phyloP scores from a whole-genome alignment of 305 asterid species.

The Solanum hybrid region DNA sequence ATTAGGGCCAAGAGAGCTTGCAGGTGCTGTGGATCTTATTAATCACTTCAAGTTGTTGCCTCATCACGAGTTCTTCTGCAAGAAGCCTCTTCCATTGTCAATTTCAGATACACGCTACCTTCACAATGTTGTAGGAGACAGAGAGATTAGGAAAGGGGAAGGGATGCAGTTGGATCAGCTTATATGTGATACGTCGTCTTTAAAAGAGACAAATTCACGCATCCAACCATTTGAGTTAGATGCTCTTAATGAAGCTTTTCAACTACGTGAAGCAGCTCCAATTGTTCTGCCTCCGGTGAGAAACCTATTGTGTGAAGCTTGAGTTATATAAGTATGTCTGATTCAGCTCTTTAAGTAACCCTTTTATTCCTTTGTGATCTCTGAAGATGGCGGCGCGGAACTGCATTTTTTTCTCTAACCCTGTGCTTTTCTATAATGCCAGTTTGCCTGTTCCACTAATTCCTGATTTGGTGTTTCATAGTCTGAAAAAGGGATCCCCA shows the following conservation, averaged over 20 bases:
- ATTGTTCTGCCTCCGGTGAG: slow-evolving; percentile 73
- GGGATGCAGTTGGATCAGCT: slow-evolving; percentile 91
- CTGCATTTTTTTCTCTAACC: background rate
- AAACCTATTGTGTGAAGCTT: slow-evolving; percentile 10
- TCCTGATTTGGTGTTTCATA: slow-evolving; percentile 22
- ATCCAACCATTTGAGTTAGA: slow-evolving; percentile 73
- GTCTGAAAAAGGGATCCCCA: slow-evolving; percentile 90
- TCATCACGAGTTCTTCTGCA: slow-evolving; percentile 87
- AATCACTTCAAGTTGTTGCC: slow-evolving; percentile 70
- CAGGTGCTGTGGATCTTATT: slow-evolving; percentile 88
- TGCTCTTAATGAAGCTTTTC: slow-evolving; percentile 76
- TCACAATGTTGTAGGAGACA: slow-evolving; percentile 83
- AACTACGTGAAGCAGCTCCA: slow-evolving; percentile 66
- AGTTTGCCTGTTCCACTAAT: background rate
- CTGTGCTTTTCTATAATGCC: background rate
- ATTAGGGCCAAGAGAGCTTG: slow-evolving; percentile 84
- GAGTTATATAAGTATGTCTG: background rate
- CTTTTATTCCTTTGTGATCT: background rate
- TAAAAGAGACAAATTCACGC: slow-evolving; percentile 47
- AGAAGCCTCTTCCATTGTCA: slow-evolving; percentile 74
- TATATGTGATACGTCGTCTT: slow-evolving; percentile 41
- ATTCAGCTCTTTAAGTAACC: background rate
- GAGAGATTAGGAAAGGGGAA: slow-evolving; percentile 86
- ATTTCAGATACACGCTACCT: slow-evolving; percentile 79
- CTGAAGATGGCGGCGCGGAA: background rate